A percentile compares a stretch with the other conserved stretches of the same genome.
Evolutionary conservation across 2,329 filamentous ascomycete genomes (phyloP).

Genomic region (Lasiodiplodia hormozganensis): DNA sequence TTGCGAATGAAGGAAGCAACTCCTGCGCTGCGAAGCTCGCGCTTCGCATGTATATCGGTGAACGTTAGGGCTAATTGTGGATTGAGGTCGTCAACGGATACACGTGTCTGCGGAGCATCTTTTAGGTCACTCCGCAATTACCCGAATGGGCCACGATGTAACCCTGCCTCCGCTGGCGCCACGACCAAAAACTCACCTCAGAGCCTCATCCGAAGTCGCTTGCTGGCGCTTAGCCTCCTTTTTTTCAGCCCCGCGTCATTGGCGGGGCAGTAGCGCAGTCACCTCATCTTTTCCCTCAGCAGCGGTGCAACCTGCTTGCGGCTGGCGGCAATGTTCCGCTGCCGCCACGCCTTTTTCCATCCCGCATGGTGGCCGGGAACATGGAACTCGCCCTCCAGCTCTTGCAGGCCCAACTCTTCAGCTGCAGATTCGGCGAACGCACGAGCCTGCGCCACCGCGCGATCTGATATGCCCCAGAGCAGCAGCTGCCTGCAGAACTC

Average conservation of each 20-base stretch:
- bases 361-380: constrained; percentile 43
- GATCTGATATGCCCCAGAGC: constrained; percentile 65
- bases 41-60: constrained; percentile 25
- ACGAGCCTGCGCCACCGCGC: constrained; percentile 59
- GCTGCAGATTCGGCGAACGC: constrained; percentile 59
- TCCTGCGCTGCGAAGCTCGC: constrained; percentile 10
- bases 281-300: constrained; percentile 51
- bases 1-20: constrained; percentile 18
- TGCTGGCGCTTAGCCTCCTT: constrained; percentile 20
- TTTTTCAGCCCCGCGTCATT: constrained; percentile 19
- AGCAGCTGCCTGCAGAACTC: constrained; percentile 71
- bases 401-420: constrained; percentile 62
- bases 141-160: constrained; percentile 26
- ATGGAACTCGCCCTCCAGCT: constrained; percentile 56
- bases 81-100: constrained; percentile 28
- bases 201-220: constrained; percentile 26
- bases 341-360: constrained; percentile 70
- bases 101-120: constrained; percentile 29
- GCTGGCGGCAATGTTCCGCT: constrained; percentile 65
- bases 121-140: constrained; percentile 21
- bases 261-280: constrained; percentile 16
- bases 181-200: constrained; percentile 24
- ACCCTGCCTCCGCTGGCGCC: constrained; percentile 25
- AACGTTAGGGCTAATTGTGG: constrained; percentile 23
- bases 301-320: constrained; percentile 69